phyloP scores from a whole-genome alignment of 2,329 filamentous ascomycete species.

The Pseudocercospora fuligena region DNA sequence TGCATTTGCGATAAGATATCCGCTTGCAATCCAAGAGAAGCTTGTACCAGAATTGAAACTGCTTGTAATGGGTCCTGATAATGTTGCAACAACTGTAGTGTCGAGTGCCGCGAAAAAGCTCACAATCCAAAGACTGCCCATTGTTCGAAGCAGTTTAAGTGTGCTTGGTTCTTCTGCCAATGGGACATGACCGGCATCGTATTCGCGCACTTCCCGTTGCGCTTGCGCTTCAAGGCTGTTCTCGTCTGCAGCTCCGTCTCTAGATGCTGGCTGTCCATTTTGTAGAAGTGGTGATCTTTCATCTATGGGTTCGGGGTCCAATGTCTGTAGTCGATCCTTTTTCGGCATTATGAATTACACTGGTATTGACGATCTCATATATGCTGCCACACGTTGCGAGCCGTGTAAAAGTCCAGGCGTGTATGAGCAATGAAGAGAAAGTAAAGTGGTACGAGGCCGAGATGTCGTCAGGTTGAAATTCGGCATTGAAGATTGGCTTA shows the following conservation, averaged over 20 bases:
- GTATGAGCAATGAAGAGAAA: background rate
- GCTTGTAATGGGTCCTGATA: conserved; percentile 81
- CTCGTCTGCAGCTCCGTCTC: conserved; percentile 13
- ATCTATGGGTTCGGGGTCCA: conserved; percentile 26
- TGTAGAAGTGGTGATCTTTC: conserved; percentile 33
- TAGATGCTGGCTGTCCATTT: conserved; percentile 18
- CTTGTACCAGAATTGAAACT: conserved; percentile 81
- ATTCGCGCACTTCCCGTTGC: conserved; percentile 40
- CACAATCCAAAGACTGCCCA: conserved; percentile 58
- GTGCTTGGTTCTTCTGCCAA: conserved; percentile 52
- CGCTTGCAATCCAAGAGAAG: conserved; percentile 84
- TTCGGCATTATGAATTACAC: conserved; percentile 5
- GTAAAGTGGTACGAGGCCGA: background rate
- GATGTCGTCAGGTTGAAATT: background rate
- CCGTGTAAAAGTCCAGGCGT: background rate
- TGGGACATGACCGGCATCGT: conserved; percentile 36
- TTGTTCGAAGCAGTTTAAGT: conserved; percentile 53
- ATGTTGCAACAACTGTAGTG: conserved; percentile 81
- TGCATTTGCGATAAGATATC: conserved; percentile 86
- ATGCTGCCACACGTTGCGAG: background rate
- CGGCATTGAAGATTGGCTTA: background rate
- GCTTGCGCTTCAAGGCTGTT: conserved; percentile 37
- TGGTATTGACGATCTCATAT: background rate
- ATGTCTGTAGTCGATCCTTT: conserved; percentile 14
- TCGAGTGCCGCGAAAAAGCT: conserved; percentile 68